Evolutionary conservation across 163 green algal genomes (phyloP).

Genomic region (Coccomyxa subellipsoidea): DNA sequence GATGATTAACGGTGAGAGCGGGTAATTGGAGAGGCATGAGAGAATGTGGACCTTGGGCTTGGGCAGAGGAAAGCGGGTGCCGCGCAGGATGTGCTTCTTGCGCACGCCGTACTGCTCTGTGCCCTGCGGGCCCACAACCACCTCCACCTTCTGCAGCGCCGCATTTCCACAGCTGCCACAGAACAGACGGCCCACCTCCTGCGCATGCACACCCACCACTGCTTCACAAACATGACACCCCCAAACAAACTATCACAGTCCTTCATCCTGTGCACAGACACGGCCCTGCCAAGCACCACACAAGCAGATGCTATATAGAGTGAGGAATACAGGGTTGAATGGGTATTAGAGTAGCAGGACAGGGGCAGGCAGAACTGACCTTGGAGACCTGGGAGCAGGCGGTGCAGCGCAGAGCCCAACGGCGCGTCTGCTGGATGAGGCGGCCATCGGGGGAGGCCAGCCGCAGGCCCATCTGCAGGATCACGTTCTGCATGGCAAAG

Average conservation of each 20-base stretch:
- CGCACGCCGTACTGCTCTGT: constrained; percentile 78
- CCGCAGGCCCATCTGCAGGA: constrained; percentile 89
- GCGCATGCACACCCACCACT: neutral
- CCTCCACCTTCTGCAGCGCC: constrained; percentile 76
- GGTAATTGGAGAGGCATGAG: too few species aligned
- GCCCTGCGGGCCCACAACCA: constrained; percentile 64
- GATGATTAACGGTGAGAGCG: too few species aligned
- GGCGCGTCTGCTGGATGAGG: constrained; percentile 63
- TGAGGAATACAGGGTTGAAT: too few species aligned
- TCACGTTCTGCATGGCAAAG: constrained; percentile 98
- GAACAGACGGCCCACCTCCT: constrained; percentile 66
- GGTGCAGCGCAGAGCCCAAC: constrained; percentile 68
- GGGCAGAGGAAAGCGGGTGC: constrained; percentile 86
- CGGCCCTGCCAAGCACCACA: too few species aligned
- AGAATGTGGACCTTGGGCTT: constrained; percentile 68
- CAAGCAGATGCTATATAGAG: too few species aligned
- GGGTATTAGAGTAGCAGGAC: neutral
- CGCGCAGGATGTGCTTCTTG: constrained; percentile 75
- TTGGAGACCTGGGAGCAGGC: constrained; percentile 61
- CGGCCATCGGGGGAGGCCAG: constrained; percentile 77
- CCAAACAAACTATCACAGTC: too few species aligned
- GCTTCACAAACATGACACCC: too few species aligned
- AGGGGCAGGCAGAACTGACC: constrained; percentile 19
- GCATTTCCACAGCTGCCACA: constrained; percentile 93
- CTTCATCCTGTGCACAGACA: too few species aligned